Conservation (phyloP, 192 early-diverging fungal genomes). For the Entomortierella lignicola region DNA sequence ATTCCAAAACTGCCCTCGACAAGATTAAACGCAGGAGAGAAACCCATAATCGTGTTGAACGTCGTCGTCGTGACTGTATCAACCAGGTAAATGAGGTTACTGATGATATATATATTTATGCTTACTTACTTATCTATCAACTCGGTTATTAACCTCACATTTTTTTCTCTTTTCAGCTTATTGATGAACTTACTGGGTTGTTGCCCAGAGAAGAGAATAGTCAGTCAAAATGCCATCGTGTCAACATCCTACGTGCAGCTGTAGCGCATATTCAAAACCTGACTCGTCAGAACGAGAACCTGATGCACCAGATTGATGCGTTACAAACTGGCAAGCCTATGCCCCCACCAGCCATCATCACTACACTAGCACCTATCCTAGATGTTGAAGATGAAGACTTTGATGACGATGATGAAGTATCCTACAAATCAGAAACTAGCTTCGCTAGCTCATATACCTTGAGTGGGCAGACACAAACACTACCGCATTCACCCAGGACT, state of each 20-base stretch:
- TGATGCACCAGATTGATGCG: constrained; percentile 46
- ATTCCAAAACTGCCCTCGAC: constrained; percentile 74
- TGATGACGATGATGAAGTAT: neutral
- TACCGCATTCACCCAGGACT: too few relatives aligned
- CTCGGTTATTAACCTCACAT: too few relatives aligned
- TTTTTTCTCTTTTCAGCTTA: constrained; percentile 27
- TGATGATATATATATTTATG: too few relatives aligned
- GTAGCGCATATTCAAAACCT: constrained; percentile 71
- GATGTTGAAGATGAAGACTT: constrained; percentile 1
- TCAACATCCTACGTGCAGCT: constrained; percentile 55
- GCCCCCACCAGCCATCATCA: constrained; percentile 32
- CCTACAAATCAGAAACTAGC: constrained; percentile 13
- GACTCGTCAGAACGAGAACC: constrained; percentile 62
- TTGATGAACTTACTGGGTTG: constrained; percentile 57
- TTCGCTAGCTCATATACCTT: constrained; percentile 10
- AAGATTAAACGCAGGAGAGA: constrained; percentile 75
- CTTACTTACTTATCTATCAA: too few relatives aligned
- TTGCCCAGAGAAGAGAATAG: constrained; percentile 50
- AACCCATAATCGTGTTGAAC: constrained; percentile 81
- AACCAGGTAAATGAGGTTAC: constrained; percentile 31
- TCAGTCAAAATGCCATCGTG: constrained; percentile 58
- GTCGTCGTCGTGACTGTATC: constrained; percentile 75
- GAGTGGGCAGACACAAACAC: too few relatives aligned
- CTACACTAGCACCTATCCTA: constrained; percentile 17
- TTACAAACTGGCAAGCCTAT: constrained; percentile 15